Base-by-base conservation (phyloP, 306 rosid species). In the Trifolium fragiferum region DNA sequence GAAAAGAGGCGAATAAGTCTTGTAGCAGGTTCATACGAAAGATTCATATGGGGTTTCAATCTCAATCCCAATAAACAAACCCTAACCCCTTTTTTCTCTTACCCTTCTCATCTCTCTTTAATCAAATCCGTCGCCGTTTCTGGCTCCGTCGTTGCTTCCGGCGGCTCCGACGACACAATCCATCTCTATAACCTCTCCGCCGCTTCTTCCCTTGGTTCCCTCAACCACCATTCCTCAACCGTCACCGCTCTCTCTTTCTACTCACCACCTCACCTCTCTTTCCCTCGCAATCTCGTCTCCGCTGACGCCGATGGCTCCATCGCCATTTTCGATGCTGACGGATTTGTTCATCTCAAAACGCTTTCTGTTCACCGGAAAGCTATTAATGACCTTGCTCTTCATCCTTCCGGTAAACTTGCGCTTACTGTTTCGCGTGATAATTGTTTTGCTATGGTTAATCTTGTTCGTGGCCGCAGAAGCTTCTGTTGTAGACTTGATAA, bases 231-330 rank as follows among this genome's bases (percentile, higher is more conserved):
- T 86, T 81, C 94, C 40, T 84, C 96, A 71, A 74, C 97, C 41
- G 74, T 94, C 76, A 94, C 96, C 40, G 73, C 95, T 46, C 91
- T 94, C 43, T 77, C 98, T 14, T 94, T 94, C 88, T 86, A 81
- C 82, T 68, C 95, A 23, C 92, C 89, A 51, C 84, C 92, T 2
- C 1, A 74, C 30, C 88, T 90, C 68, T 77, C 89, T 61, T 86
- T 84, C 74, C 98, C 98, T 4, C 94, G 93, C 62, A 94, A 89
- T 73, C 98, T 94, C 81, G 40, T 94, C 88, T 94, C 98, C 68
- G 97, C 91, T 25, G 90, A 83, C 60, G 84, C 90, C 2, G 90
- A 89, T 13, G 98, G 98, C 21, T 25, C 84, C 53, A 66, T 93
- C 9, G 85, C 89, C 13, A 85, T 93, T 53, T 91, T 81, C 58